Evolutionary conservation across 352 stramenopile genomes (phyloP), one percentile per base, ranked within the genome.

Genomic region (Globisporangium carolinianum): DNA sequence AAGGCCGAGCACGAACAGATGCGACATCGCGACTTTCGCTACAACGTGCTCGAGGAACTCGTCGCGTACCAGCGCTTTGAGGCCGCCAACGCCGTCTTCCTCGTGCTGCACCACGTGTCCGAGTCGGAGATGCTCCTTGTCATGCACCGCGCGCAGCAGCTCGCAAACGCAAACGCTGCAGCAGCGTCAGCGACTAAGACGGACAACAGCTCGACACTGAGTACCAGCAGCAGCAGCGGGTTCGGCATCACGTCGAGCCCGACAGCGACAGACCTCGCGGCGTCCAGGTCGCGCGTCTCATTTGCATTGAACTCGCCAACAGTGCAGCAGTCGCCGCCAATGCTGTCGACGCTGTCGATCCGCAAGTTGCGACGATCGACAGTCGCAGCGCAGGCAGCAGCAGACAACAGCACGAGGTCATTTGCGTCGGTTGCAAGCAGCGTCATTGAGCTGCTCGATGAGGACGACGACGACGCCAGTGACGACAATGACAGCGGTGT

Each of bases 11-110:
- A 69, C 1, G 73, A 87, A 59, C 64, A 86, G 47, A 74, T 77
- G 60, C 78, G 79, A 6, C 70, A 53, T n/a, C 59, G 75, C 12
- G 79, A 80, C 38, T 84, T 88, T 39, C 69, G 73, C 37, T 89
- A 89, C 67, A 80, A 89, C 41, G 78, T 89, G 11, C 55, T 87
- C 35, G 77, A 88, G 15, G 80, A 90, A 41, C 53, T 92, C 46
- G 71, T 71, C 1, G 74, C 73, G 7, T 87, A 76, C 39, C 78
- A 89, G 53, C 73, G 67, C 9, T 79, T 92, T 35, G 67, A 86
- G 52, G 73, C 73, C 37, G 72, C 85, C 52, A 75, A 86, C 56
- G 64, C 75, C 1, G 72, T 82, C 47, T 90, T 92, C 50, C 63
- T 92, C 15, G 51, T 92, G 48, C 67, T 92, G 3, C 70, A 81